Base-by-base conservation (phyloP, 2,329 filamentous ascomycete genomes). In the Aspergillus proliferans region DNA sequence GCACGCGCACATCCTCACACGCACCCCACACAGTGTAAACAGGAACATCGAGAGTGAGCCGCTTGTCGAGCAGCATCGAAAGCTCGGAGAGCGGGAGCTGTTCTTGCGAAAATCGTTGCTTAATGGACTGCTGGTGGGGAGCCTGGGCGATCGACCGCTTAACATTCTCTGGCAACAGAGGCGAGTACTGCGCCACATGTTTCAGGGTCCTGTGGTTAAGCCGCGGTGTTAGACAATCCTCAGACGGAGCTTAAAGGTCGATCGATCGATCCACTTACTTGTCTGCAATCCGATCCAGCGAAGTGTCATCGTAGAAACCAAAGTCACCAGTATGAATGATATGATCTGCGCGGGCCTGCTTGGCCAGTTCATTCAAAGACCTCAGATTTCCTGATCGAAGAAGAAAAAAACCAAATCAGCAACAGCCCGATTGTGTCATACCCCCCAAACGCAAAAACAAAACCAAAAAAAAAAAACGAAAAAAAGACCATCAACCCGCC, bases 11-110 rank as follows among this genome's bases (percentile, higher is more conserved):
- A 78, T 98, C 93, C 73, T 98, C 93, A 66, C 93, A 98, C 43
- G 93, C 93, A 67, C 93, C 93, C 93, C 93, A 98, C 34, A 98
- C 93, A 38, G 93, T 98, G 75, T 96, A 97, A 49, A 98, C 93
- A 0, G 93, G 93, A 50, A 98, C 87, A 53, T 98, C 91, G 50
- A 98, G 84, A 66, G 89, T 95, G 64, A 94, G 80, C 58, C 87
- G 86, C 69, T 91, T 91, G 71, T 83, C 87, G 57, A 98, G 81
- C 60, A 98, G 89, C 62, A 88, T 82, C 21, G 92, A 82, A 33
- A 98, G 83, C 74, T 98, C 91, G 50, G 93, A 98, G 47, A 98
- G 85, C 49, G 90, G 89, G 24, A 96, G 83, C 55, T 94, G 87
- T 63, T 84, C 83, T 19, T 89, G 80, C 8, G 82, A 76, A 70